These are phyloP conservation scores for Lotus japonicus DNA, from an alignment of 306 rosid genomes.

Conservation along the genomic window DNA sequence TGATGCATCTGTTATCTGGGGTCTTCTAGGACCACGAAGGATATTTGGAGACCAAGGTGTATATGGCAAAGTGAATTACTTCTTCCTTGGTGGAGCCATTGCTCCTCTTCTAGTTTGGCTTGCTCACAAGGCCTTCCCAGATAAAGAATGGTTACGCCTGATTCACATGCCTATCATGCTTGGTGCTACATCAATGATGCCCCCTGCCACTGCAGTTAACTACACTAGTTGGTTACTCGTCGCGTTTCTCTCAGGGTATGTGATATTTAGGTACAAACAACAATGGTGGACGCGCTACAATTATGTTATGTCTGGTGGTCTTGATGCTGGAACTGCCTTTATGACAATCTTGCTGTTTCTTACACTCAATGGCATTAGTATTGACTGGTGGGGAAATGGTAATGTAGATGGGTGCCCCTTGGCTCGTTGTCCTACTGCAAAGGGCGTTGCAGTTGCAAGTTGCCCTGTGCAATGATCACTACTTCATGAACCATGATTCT, in stretches of 20 bases:
- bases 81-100: constrained; percentile 68
- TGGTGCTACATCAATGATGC: constrained; percentile 68
- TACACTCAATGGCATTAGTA: constrained; percentile 17
- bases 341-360: constrained; percentile 57
- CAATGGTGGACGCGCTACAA: constrained; percentile 62
- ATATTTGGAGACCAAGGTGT: constrained; percentile 79
- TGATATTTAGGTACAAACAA: constrained; percentile 38
- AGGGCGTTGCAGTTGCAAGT: constrained; percentile 31
- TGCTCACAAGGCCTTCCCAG: constrained; percentile 56
- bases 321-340: constrained; percentile 85
- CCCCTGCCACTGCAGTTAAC: constrained; percentile 70
- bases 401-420: constrained; percentile 57
- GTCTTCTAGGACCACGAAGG: constrained; percentile 81
- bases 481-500: not conserved
- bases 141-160: constrained; percentile 43
- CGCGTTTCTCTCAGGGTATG: constrained; percentile 49
- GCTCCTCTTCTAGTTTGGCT: constrained; percentile 69
- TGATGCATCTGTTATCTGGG: constrained; percentile 86
- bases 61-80: constrained; percentile 54
- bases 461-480: constrained; percentile 38
- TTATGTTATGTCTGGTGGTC: constrained; percentile 69
- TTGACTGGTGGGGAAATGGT: constrained; percentile 70
- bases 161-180: constrained; percentile 67
- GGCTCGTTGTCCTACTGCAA: constrained; percentile 67
- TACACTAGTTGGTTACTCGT: constrained; percentile 63